phyloP scores from a whole-genome alignment of 495 filamentous ascomycete genomes.

The Jackrogersella minutella region DNA sequence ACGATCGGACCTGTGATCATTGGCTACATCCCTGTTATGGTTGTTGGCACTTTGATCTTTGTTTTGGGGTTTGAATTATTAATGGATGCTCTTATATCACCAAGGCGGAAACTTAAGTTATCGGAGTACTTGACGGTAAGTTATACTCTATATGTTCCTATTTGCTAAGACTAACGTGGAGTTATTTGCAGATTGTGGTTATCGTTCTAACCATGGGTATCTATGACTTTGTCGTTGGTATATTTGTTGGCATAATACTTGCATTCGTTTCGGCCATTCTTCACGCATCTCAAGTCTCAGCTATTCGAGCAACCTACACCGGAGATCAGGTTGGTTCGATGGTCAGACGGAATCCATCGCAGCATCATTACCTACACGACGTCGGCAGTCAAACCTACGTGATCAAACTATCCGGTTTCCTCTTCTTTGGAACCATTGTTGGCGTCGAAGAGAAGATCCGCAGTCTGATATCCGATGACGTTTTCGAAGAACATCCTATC shows the following conservation, averaged over 20 bases:
- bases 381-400: conserved; percentile 88
- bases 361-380: conserved; percentile 83
- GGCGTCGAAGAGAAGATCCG: conserved; percentile 89
- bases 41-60: conserved; percentile 94
- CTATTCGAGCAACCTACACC: conserved; percentile 84
- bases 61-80: conserved; percentile 90
- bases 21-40: conserved; percentile 94
- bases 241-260: conserved; percentile 87
- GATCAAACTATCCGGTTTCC: conserved; percentile 87
- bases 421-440: conserved; percentile 98
- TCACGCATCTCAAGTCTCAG: conserved; percentile 86
- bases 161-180: conserved; percentile 38
- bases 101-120: conserved; percentile 81
- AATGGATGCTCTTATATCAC: conserved; percentile 84
- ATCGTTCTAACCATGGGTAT: conserved; percentile 96
- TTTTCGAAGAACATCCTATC: conserved; percentile 78
- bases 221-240: conserved; percentile 94
- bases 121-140: conserved; percentile 87
- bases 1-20: conserved; percentile 85
- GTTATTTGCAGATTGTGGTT: conserved; percentile 69
- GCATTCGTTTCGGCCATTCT: conserved; percentile 91
- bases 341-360: conserved; percentile 86
- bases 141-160: conserved; percentile 13
- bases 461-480: conserved; percentile 79
- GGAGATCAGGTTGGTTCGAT: conserved; percentile 90